phyloP scores from a whole-genome alignment of 495 filamentous ascomycete species.

The Symbiotaphrina buchneri region DNA sequence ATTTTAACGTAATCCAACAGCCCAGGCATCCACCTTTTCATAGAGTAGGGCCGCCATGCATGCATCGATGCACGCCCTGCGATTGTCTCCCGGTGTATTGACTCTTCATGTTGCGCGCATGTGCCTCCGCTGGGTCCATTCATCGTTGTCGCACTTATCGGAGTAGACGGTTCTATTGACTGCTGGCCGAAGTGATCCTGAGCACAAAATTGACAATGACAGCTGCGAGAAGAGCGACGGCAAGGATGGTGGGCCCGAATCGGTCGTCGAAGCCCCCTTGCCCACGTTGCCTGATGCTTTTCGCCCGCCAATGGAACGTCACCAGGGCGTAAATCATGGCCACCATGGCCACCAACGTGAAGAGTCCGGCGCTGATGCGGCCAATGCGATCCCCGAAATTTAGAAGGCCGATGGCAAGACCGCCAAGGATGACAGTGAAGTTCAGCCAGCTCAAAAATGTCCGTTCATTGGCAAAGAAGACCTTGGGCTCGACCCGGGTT shows the following conservation, averaged over 20 bases:
- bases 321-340: slow-evolving; percentile 88
- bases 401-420: slow-evolving; percentile 82
- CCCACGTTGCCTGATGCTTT: slow-evolving; percentile 72
- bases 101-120: too few relatives aligned
- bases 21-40: too few relatives aligned
- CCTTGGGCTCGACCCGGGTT: slow-evolving; percentile 94
- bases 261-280: slow-evolving; percentile 93
- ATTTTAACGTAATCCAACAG: too few relatives aligned
- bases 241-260: slow-evolving; percentile 75
- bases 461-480: slow-evolving; percentile 99
- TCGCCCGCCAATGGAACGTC: slow-evolving; percentile 93
- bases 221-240: slow-evolving; percentile 61
- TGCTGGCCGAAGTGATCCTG: too few relatives aligned
- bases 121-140: too few relatives aligned
- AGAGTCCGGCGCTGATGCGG: slow-evolving; percentile 76
- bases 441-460: slow-evolving; percentile 99
- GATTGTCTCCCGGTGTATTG: too few relatives aligned
- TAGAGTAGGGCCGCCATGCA: too few relatives aligned
- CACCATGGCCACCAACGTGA: slow-evolving; percentile 86
- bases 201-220: slow-evolving; percentile 89
- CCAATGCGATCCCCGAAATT: slow-evolving; percentile 94
- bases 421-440: slow-evolving; percentile 94
- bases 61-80: too few relatives aligned
- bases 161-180: too few relatives aligned
- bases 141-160: too few relatives aligned